Evolutionary conservation across 768 basidiomycete species (phyloP).

Genomic region (Leccinum arenicola): DNA sequence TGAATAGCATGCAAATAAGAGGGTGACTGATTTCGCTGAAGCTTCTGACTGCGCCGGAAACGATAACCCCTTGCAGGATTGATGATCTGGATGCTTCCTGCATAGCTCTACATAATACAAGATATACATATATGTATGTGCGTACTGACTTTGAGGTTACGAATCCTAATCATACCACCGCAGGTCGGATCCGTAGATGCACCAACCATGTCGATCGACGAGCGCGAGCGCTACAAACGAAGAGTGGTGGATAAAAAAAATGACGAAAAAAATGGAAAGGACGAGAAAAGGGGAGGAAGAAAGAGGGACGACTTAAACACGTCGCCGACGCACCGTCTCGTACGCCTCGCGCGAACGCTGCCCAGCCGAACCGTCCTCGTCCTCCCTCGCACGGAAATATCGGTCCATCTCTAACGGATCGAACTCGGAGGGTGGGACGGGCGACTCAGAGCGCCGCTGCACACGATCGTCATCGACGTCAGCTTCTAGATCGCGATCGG

Average conservation of each 20-base stretch:
- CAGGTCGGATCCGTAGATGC: neutral
- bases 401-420: constrained; percentile 71
- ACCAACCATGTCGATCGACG: neutral
- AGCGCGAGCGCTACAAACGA: neutral
- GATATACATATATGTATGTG: neutral
- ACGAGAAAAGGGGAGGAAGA: neutral
- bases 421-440: constrained; percentile 51
- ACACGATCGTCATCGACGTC: constrained; percentile 1
- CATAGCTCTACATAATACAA: neutral
- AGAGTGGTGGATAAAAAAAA: neutral
- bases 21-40: neutral
- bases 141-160: neutral
- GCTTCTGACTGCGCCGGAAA: neutral
- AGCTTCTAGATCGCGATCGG: neutral
- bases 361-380: neutral
- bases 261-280: neutral
- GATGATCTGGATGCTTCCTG: neutral
- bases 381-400: constrained; percentile 52
- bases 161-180: neutral
- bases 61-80: neutral
- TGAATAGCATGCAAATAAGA: no score
- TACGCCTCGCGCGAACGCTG: neutral
- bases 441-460: constrained; percentile 27
- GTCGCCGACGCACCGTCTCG: neutral
- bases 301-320: neutral